Evolutionary conservation across 169 alveolate genomes (phyloP).

Genomic region (Plasmodium adleri): DNA sequence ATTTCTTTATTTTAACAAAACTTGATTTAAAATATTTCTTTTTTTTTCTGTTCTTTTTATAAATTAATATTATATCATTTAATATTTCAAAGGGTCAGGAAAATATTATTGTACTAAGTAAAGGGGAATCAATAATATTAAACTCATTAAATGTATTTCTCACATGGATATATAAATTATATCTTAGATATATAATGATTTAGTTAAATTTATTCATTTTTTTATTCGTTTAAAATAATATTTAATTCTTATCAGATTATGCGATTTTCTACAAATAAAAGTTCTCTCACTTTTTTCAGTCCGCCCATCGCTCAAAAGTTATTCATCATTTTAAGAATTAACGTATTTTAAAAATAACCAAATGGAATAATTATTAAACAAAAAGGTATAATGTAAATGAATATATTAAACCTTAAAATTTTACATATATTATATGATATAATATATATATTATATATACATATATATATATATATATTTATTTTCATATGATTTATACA

Average conservation of each 20-base stretch:
- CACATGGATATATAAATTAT: not conserved
- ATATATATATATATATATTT: not conserved
- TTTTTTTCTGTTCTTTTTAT: too few species aligned
- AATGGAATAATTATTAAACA: too few species aligned
- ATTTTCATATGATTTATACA: not conserved
- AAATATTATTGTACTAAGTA: too few species aligned
- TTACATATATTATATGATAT: too few species aligned
- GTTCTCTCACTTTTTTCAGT: constrained; percentile 54
- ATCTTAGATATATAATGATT: not conserved
- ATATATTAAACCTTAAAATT: not conserved
- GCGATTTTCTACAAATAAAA: constrained; percentile 76
- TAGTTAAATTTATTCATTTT: not conserved
- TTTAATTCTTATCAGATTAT: constrained; percentile 71
- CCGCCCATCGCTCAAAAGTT: constrained; percentile 78
- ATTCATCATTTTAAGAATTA: constrained; percentile 75
- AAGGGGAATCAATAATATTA: too few species aligned
- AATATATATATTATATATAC: not conserved
- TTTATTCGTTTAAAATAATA: not conserved
- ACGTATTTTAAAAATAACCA: not conserved
- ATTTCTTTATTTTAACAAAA: too few species aligned
- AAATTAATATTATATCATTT: too few species aligned
- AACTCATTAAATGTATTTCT: too few species aligned
- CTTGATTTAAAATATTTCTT: too few species aligned
- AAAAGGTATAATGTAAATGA: not conserved
- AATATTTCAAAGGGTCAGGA: too few species aligned